Base-by-base conservation (phyloP, 805 yeast species). In the Zygosaccharomyces pseudorouxii region DNA sequence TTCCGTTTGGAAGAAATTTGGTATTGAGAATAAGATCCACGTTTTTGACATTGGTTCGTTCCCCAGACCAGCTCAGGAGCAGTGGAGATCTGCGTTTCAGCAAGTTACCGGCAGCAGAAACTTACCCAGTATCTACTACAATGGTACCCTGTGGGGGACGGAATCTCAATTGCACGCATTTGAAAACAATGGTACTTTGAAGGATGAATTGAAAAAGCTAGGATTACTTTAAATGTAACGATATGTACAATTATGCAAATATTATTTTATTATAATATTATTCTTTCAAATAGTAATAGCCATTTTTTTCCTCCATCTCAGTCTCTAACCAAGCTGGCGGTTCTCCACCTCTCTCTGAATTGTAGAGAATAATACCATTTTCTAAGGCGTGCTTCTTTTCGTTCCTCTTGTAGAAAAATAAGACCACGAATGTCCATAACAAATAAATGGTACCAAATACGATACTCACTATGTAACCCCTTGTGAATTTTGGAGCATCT, bases 381-480 rank as follows among this genome's bases (percentile, higher is more conserved):
- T 67, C 69, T 18, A 69, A 50, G 2, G 81, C 78, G 46, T 67
- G 63, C 35, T 56, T 64, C 54, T 71, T 71, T 57, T 80, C 84
- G 42, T 78, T 78, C 42, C 72, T 67, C 62, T 78, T 80, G 64
- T 78, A 80, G 54, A 78, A 74, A 59, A 62, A 78, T 49, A 78
- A 64, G 8, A 78, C 81, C 12, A 76, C 76, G 43, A 75, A 64
- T 3, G 80, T 74, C 79, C 80, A 76, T 10, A 74, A 42, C 23
- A 72, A 68, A 55, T 77, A 75, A 16, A 74, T 64, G 12, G 70
- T 61, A 4, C 75, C 80, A 54, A 75, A 70, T 11, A 71, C 53
- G n/a, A 79, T 74, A 20, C 80, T 75, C 18, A 75, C 74, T 1
- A 75, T 63, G 60, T 71, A 81, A 51, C 85, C 86, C 44, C 75